A percentile compares a stretch with the other conserved stretches of the same genome.
Conservation (phyloP, 805 yeast genomes). For the Ogataea paraovalis region DNA sequence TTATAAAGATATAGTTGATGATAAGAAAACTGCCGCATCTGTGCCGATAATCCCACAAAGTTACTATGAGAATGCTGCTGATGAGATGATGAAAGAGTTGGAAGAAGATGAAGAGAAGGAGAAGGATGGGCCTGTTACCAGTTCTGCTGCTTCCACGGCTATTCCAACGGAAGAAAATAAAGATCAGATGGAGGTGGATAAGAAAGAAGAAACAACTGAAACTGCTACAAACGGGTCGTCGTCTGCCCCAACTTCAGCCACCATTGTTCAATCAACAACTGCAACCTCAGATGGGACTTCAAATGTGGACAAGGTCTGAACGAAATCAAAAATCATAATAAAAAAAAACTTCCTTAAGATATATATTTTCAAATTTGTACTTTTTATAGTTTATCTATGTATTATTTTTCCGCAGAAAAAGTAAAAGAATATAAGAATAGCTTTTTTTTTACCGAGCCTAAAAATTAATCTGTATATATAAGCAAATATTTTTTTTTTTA, state of each 20-base stretch:
- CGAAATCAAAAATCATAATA: no score
- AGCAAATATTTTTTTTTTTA: not conserved
- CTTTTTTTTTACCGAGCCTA: no score
- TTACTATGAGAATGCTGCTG: conserved; percentile 26
- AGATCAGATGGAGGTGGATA: not conserved
- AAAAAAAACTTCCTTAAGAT: no score
- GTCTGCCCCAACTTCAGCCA: not conserved
- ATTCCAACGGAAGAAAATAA: not conserved
- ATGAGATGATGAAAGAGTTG: conserved; percentile 26
- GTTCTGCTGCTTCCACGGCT: no score
- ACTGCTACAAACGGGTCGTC: not conserved
- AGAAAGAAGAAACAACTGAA: not conserved
- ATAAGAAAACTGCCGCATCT: no score
- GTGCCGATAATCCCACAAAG: conserved; percentile 18
- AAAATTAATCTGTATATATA: no score
- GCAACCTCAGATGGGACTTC: not conserved
- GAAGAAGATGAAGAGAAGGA: conserved; percentile 16
- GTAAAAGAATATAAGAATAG: no score
- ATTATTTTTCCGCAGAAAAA: no score
- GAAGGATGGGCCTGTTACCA: no score
- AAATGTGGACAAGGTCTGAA: no score
- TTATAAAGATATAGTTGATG: conserved; percentile 9
- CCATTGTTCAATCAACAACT: not conserved
- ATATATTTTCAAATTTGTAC: no score
- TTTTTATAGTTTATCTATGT: no score